phyloP scores from a whole-genome alignment of 257 asterid genomes.

The Marsdenia floribunda region DNA sequence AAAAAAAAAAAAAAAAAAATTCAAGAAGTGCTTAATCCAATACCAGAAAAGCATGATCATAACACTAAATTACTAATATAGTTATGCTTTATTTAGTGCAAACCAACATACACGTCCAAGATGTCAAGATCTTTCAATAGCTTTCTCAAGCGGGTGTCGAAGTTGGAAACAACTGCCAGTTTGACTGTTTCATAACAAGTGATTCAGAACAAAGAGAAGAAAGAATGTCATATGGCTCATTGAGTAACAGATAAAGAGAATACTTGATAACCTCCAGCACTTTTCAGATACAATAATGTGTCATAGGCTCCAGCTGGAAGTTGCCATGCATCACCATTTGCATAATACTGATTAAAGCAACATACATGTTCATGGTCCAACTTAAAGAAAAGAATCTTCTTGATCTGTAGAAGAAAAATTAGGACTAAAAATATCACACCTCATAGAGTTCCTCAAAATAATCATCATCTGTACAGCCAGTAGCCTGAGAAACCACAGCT shows the following conservation, averaged over 20 bases:
- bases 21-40: not conserved
- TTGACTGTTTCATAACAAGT: constrained; percentile 52
- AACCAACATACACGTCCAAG: constrained; percentile 63
- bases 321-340: constrained; percentile 87
- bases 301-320: constrained; percentile 86
- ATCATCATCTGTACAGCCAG: constrained; percentile 49
- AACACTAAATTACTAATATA: not conserved
- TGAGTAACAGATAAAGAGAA: constrained; percentile 23
- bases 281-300: constrained; percentile 50
- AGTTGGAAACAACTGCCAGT: constrained; percentile 93
- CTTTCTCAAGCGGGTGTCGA: constrained; percentile 89
- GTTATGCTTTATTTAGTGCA: not conserved
- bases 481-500: constrained; percentile 85
- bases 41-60: not conserved
- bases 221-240: not conserved
- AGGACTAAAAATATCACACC: constrained; percentile 31
- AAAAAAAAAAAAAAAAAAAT: constrained; percentile 1
- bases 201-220: constrained; percentile 17
- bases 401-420: not conserved
- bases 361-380: not conserved
- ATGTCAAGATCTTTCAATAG: constrained; percentile 70
- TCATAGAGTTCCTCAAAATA: constrained; percentile 89
- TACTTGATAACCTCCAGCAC: constrained; percentile 65
- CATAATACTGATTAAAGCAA: constrained; percentile 58
- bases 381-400: not conserved